These are phyloP conservation scores for Alternaria hordeiaustralica DNA, from an alignment of 2,329 filamentous ascomycete genomes.

Conservation along the genomic window DNA sequence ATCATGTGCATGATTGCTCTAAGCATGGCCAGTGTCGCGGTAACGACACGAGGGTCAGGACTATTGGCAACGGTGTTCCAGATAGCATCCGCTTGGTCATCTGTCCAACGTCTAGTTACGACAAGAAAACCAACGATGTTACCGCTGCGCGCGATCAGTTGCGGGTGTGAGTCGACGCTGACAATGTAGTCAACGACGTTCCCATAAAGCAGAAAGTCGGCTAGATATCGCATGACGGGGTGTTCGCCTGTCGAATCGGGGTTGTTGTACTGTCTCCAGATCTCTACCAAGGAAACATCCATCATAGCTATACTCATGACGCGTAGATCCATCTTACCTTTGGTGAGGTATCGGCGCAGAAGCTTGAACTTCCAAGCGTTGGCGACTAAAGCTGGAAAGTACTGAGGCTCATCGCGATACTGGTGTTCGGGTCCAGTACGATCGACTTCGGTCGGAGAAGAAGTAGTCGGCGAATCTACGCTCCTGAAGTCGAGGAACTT, in stretches of 20 bases:
- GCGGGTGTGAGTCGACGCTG: conserved; percentile 88
- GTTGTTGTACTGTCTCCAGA: conserved; percentile 63
- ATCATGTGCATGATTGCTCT: conserved; percentile 55
- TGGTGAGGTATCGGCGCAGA: conserved; percentile 75
- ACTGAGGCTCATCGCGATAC: conserved; percentile 36
- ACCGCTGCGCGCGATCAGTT: conserved; percentile 79
- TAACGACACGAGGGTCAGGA: conserved; percentile 83
- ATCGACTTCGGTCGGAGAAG: conserved; percentile 10
- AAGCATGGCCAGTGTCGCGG: conserved; percentile 77
- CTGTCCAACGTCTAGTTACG: conserved; percentile 75
- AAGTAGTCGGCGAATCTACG: conserved; percentile 29
- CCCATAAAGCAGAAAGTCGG: conserved; percentile 71
- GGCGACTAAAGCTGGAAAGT: conserved; percentile 60
- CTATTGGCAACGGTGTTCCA: conserved; percentile 84
- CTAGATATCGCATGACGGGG: conserved; percentile 70
- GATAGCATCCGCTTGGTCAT: conserved; percentile 76
- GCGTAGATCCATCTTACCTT: conserved; percentile 88
- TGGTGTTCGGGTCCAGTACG: conserved; percentile 6
- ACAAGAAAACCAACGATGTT: conserved; percentile 89
- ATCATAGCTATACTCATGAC: conserved; percentile 79
- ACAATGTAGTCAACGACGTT: conserved; percentile 85
- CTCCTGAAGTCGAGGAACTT: conserved; percentile 33
- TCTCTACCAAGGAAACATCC: conserved; percentile 70
- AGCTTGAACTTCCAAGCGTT: conserved; percentile 74
- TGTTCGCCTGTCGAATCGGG: conserved; percentile 43